These are phyloP conservation scores for Gossypium davidsonii DNA, from an alignment of 441 rosid species.

Conservation along the genomic window DNA sequence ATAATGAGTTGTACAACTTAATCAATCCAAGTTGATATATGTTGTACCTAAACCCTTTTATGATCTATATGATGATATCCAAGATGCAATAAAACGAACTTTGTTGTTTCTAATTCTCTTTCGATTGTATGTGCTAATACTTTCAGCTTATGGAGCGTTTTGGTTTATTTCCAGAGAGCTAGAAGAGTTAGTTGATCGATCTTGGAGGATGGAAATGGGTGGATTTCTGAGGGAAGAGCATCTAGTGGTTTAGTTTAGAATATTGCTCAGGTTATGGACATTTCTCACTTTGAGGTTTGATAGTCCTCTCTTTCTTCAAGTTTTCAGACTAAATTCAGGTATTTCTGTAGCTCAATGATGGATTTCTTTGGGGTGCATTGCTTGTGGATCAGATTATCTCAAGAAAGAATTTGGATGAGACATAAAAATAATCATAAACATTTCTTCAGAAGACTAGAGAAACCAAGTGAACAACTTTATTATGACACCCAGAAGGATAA, in stretches of 20 bases:
- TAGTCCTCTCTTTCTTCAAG: constrained; percentile 1
- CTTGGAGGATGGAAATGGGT: constrained; percentile 92
- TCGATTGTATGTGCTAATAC: constrained; percentile 1
- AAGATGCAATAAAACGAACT: background rate
- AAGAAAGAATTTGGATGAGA: constrained; percentile 3
- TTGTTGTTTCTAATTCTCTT: background rate
- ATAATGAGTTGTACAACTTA: background rate
- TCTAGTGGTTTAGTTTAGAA: constrained; percentile 29
- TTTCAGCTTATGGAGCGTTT: constrained; percentile 10
- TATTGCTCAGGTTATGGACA: background rate
- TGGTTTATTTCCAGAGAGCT: constrained; percentile 50
- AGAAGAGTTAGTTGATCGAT: constrained; percentile 61
- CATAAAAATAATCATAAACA: constrained; percentile 6
- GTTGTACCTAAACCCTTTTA: background rate
- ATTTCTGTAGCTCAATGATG: background rate
- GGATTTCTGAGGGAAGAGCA: constrained; percentile 59
- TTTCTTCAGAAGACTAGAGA: constrained; percentile 16
- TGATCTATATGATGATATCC: constrained; percentile 5
- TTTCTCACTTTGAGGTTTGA: background rate
- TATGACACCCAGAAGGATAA: constrained; percentile 26
- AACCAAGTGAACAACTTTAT: constrained; percentile 23
- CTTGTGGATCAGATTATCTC: background rate
- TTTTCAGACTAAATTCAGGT: background rate
- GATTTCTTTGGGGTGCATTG: background rate
- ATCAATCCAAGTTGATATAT: background rate